Percentiles rank a stretch among this genome's conserved stretches.
Evolutionary conservation across 2,329 filamentous ascomycete species (phyloP).

Genomic region (Trichoderma polysporum): DNA sequence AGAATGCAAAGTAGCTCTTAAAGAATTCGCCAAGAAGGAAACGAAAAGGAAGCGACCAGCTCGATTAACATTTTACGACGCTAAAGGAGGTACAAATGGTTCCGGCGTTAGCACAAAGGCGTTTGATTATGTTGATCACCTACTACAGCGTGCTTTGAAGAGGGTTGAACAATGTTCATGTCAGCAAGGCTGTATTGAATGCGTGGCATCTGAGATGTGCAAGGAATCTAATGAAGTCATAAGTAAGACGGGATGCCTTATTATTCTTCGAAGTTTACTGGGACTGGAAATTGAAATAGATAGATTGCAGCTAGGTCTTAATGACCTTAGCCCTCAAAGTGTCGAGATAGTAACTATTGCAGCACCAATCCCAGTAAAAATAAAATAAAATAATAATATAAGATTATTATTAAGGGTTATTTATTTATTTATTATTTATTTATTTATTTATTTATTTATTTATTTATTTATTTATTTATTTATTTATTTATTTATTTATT

Average conservation of each 20-base stretch:
- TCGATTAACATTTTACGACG: conserved; percentile 89
- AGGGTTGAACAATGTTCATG: conserved; percentile 77
- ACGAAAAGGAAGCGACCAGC: conserved; percentile 78
- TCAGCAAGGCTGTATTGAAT: conserved; percentile 80
- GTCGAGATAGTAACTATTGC: conserved; percentile 62
- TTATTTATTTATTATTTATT: neutral
- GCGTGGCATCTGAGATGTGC: conserved; percentile 81
- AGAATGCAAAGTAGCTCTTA: conserved; percentile 85
- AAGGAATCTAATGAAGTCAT: conserved; percentile 87
- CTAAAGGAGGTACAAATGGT: conserved; percentile 81
- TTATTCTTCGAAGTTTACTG: conserved; percentile 75
- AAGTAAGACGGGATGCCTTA: conserved; percentile 83
- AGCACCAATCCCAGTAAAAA: neutral
- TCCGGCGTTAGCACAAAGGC: conserved; percentile 88
- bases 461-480: neutral
- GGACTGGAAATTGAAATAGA: conserved; percentile 79
- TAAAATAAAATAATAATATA: neutral
- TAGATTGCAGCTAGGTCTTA: conserved; percentile 79
- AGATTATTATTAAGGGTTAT: neutral
- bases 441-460: neutral
- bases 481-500: neutral
- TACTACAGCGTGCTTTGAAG: conserved; percentile 73
- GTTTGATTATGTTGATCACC: conserved; percentile 83
- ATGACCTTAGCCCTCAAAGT: conserved; percentile 65
- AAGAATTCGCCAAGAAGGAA: conserved; percentile 76